phyloP scores from a whole-genome alignment of 2,329 filamentous ascomycete genomes.

The Sporothrix phasma region DNA sequence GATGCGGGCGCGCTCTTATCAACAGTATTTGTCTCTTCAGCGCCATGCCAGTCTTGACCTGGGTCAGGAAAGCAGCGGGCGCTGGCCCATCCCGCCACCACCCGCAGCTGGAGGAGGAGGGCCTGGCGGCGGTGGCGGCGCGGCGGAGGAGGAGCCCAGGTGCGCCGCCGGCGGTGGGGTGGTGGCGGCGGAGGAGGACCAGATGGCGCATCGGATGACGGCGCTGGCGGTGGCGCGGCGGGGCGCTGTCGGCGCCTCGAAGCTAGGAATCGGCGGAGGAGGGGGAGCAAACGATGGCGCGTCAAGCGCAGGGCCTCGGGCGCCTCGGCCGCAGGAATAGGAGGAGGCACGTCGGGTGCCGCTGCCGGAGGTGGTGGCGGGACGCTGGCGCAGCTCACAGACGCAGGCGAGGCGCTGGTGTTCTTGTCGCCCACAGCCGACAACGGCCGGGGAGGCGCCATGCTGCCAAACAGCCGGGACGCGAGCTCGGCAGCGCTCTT shows the following conservation, averaged over 20 bases:
- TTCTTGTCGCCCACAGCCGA: conserved; percentile 69
- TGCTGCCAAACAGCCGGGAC: conserved; percentile 90
- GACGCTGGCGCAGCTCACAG: conserved; percentile 30
- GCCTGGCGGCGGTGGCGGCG: conserved; percentile 33
- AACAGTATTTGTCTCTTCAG: conserved; percentile 79
- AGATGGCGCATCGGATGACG: conserved; percentile 15
- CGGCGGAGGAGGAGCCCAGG: conserved; percentile 28
- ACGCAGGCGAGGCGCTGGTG: conserved; percentile 28
- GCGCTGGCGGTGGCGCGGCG: conserved; percentile 22
- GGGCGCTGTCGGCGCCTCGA: conserved; percentile 24
- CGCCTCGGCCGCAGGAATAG: conserved; percentile 24
- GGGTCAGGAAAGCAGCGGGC: conserved; percentile 58
- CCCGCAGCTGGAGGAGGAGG: conserved; percentile 28
- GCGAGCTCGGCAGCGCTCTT: conserved; percentile 84
- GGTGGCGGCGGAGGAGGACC: conserved; percentile 30
- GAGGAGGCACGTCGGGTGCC: conserved; percentile 18
- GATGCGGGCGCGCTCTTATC: conserved; percentile 66
- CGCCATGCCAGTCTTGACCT: conserved; percentile 71
- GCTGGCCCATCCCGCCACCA: conserved; percentile 24
- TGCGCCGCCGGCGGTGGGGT: conserved; percentile 29
- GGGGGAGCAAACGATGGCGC: conserved; percentile 17
- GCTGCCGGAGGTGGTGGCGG: conserved; percentile 29
- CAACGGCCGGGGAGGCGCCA: conserved; percentile 83
- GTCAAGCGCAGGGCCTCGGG: conserved; percentile 21
- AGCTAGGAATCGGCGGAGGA: conserved; percentile 21